These are phyloP conservation scores for Prunus yedoensis DNA, from an alignment of 331 rosid genomes.

Conservation along the genomic window DNA sequence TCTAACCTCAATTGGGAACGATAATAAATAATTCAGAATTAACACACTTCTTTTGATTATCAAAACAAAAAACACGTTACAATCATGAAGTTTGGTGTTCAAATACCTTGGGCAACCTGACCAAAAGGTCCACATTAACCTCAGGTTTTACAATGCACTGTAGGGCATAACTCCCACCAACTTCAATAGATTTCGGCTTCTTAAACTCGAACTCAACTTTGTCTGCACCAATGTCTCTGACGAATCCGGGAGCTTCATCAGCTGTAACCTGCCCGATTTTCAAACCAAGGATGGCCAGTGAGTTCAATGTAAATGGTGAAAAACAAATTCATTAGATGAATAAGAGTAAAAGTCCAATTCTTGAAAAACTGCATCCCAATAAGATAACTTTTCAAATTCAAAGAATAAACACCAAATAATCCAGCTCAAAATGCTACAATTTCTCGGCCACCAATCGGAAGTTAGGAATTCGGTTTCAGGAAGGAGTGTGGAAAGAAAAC, in stretches of 20 bases:
- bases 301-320: not conserved
- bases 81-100: not conserved
- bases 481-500: not conserved
- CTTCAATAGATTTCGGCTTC: slow-evolving; percentile 53
- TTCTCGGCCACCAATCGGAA: not conserved
- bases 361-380: not conserved
- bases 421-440: not conserved
- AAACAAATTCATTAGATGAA: not conserved
- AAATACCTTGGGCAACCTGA: slow-evolving; percentile 80
- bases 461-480: not conserved
- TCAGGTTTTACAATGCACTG: slow-evolving; percentile 64
- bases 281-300: slow-evolving; percentile 1
- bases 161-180: slow-evolving; percentile 72
- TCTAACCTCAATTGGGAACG: not conserved
- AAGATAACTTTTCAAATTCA: not conserved
- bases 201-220: slow-evolving; percentile 78
- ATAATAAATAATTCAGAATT: not conserved
- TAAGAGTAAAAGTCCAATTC: not conserved
- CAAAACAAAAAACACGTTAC: not conserved
- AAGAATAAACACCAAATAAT: not conserved
- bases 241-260: slow-evolving; percentile 58
- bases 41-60: not conserved
- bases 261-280: slow-evolving; percentile 50
- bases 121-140: slow-evolving; percentile 60
- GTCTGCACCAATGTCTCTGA: slow-evolving; percentile 78